A percentile compares a stretch with the other conserved stretches of the same genome.
Evolutionary conservation across 805 yeast species (phyloP).

Genomic region (Wickerhamiella bombiphila): DNA sequence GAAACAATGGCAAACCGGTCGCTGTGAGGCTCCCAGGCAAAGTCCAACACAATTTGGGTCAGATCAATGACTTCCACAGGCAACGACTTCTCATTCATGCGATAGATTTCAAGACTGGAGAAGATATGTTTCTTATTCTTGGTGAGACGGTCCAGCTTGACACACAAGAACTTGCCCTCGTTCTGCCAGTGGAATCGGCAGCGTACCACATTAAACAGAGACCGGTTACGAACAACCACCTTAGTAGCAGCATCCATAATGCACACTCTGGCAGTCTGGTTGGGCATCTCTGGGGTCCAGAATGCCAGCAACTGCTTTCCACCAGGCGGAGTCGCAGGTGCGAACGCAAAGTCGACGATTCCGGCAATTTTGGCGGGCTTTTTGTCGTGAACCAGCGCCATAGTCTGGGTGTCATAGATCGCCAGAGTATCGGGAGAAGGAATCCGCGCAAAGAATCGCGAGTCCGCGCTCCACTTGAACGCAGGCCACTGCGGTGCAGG

Average conservation of each 20-base stretch:
- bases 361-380: conserved; percentile 73
- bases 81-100: conserved; percentile 70
- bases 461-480: conserved; percentile 89
- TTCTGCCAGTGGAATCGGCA: conserved; percentile 91
- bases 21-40: conserved; percentile 93
- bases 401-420: conserved; percentile 65
- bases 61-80: conserved; percentile 92
- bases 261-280: conserved; percentile 91
- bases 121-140: conserved; percentile 85
- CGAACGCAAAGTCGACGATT: conserved; percentile 82
- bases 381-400: conserved; percentile 74
- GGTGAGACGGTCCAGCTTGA: conserved; percentile 92
- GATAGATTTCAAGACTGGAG: conserved; percentile 85
- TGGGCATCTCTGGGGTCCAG: conserved; percentile 92
- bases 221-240: conserved; percentile 73
- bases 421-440: conserved; percentile 81
- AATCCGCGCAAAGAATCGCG: conserved; percentile 85
- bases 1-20: conserved; percentile 76
- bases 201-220: conserved; percentile 86
- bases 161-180: conserved; percentile 69
- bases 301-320: conserved; percentile 58
- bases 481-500: conserved; percentile 84
- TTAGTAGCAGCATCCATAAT: conserved; percentile 77
- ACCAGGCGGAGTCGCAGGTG: conserved; percentile 75
- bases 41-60: conserved; percentile 72